Percentiles rank a stretch among this genome's conserved stretches.
Evolutionary conservation across 2,329 filamentous ascomycete genomes (phyloP).

Genomic region (Hypoxylon sp.): DNA sequence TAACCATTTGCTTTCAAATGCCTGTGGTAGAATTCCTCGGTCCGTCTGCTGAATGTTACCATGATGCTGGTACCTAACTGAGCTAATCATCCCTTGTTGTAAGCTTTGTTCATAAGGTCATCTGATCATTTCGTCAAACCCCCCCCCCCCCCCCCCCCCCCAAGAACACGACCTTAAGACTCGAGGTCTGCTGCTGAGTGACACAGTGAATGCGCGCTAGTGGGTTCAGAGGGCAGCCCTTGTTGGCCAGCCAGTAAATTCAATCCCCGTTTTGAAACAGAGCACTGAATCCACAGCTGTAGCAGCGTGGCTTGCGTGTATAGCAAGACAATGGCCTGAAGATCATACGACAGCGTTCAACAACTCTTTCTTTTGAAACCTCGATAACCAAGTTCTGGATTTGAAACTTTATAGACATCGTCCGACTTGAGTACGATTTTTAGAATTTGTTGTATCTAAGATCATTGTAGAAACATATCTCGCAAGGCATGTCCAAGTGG

Average conservation of each 20-base stretch:
- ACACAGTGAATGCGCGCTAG: not conserved
- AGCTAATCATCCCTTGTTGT: not conserved
- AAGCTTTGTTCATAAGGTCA: conserved; percentile 1
- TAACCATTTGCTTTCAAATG: not conserved
- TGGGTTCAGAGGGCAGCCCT: not conserved
- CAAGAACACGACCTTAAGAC: not conserved
- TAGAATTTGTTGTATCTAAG: not conserved
- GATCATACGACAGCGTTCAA: conserved; percentile 35
- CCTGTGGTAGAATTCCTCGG: not conserved
- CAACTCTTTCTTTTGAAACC: not conserved
- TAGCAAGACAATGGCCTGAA: conserved; percentile 21
- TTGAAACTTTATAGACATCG: conserved; percentile 23
- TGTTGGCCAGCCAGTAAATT: not conserved
- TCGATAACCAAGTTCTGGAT: conserved; percentile 1
- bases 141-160: not conserved
- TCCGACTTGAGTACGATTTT: conserved; percentile 27
- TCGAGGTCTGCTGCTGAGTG: not conserved
- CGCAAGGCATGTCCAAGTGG: conserved; percentile 9
- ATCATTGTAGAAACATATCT: not conserved
- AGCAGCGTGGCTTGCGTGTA: not conserved
- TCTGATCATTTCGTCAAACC: not conserved
- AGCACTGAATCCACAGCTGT: not conserved
- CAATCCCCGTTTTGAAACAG: not conserved
- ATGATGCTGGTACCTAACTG: not conserved
- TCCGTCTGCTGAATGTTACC: not conserved